Percentiles rank a stretch among this genome's conserved stretches.
phyloP scores from a whole-genome alignment of 257 asterid species.

The Verbena officinalis region DNA sequence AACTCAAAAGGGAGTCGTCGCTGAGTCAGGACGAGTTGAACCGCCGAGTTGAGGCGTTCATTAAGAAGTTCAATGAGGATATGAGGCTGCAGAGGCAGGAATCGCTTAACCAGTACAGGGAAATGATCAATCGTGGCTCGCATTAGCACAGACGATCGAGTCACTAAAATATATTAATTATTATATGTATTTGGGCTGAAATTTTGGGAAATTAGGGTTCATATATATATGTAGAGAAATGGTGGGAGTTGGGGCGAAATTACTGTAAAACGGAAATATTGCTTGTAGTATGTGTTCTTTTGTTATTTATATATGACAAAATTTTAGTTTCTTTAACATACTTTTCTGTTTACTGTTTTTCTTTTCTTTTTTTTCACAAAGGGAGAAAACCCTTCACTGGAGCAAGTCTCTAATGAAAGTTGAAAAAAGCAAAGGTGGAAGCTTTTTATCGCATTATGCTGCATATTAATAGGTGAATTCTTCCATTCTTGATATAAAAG shows the following conservation, averaged over 20 bases:
- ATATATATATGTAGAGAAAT: background rate
- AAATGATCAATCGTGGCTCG: constrained; percentile 52
- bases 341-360: background rate
- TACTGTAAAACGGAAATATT: background rate
- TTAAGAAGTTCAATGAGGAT: constrained; percentile 79
- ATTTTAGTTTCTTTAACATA: background rate
- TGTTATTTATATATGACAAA: background rate
- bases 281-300: background rate
- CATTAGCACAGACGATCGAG: constrained; percentile 18
- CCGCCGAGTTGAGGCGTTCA: constrained; percentile 78
- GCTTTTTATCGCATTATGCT: too few relatives aligned
- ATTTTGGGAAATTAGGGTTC: background rate
- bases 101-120: constrained; percentile 59
- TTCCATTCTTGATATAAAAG: too few relatives aligned
- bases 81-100: constrained; percentile 85
- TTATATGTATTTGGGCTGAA: background rate
- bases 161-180: background rate
- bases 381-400: too few relatives aligned
- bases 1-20: constrained; percentile 64
- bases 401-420: too few relatives aligned
- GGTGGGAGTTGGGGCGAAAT: too few relatives aligned
- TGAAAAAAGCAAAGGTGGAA: too few relatives aligned
- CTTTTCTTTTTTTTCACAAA: too few relatives aligned
- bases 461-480: too few relatives aligned
- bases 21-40: constrained; percentile 72